Evolutionary conservation across 208 protist genomes (phyloP), one percentile per base, ranked within the genome.

Genomic region (Acanthamoeba triangularis): DNA sequence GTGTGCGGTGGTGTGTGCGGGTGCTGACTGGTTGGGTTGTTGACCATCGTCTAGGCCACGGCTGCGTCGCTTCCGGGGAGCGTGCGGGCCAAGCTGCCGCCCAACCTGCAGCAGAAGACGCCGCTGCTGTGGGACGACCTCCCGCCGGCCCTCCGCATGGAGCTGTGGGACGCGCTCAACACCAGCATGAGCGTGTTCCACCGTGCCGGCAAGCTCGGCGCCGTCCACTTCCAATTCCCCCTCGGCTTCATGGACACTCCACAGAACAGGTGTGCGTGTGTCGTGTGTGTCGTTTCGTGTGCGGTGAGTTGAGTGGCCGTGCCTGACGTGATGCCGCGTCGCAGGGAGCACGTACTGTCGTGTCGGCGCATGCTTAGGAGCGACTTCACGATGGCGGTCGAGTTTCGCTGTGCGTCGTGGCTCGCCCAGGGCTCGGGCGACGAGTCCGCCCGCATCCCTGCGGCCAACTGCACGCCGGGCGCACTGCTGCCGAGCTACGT

Each of bases 361-460:
- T 94, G 90, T 30, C 61, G 90, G 3, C 59, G 90, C 35, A 82
- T 82, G 65, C 90, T 94, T 35, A 8, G 33, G 33, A n/a, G 30
- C 61, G 90, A 94, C 25, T 94, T 67, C 20, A 94, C 90, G 13
- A 94, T 94, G 90, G 90, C 69, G 1, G 90, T 94, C 37, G 90
- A 94, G 90, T 94, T 94, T 28, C 33, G 90, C n/a, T 76, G 49
- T 23, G 59, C 90, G 14, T 82, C 69, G 44, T 94, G 90, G 90
- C 67, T 94, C 52, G 61, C 85, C 30, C 44, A 56, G 41, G 47
- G 76, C 41, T 56, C 33, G 14, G 76, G 41, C 30, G 85, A 67
- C 20, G 85, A 63, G 23, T 7, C 11, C 67, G 44, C 47, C 28
- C 49, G 33, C 61, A 80, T 84, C 41, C 90, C 90, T 30, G 18